Conservation (phyloP, 331 rosid species). For the Stylosanthes scabra region DNA sequence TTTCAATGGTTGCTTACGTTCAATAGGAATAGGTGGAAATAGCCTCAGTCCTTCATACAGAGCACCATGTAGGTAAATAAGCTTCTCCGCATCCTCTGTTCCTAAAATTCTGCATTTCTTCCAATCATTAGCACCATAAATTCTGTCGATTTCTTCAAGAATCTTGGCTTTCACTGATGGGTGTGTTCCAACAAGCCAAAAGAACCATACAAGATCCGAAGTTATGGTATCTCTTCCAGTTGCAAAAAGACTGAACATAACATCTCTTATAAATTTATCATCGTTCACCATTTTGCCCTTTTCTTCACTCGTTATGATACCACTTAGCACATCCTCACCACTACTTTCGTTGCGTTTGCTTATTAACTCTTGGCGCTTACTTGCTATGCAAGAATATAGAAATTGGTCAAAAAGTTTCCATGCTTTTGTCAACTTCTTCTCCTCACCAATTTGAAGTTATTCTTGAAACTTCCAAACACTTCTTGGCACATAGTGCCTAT, state of each 20-base stretch:
- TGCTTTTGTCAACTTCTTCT: conserved; percentile 39
- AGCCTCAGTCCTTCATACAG: conserved; percentile 53
- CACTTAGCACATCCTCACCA: conserved; percentile 36
- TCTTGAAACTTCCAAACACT: too few species aligned
- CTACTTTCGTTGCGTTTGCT: background rate
- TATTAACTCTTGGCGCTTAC: conserved; percentile 31
- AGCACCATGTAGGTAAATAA: conserved; percentile 55
- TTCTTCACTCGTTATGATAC: too few species aligned
- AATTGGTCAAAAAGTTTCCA: conserved; percentile 44
- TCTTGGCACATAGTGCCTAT: too few species aligned
- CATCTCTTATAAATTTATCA: too few species aligned
- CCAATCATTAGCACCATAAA: background rate
- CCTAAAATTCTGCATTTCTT: background rate
- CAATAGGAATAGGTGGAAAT: conserved; percentile 52
- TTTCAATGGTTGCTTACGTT: conserved; percentile 27
- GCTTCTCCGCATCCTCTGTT: conserved; percentile 7
- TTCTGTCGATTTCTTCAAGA: too few species aligned
- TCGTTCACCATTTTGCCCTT: too few species aligned
- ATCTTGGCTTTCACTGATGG: too few species aligned
- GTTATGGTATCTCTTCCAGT: too few species aligned
- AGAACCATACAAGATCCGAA: too few species aligned
- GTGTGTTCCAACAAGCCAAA: too few species aligned
- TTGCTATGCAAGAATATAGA: conserved; percentile 34
- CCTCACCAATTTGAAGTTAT: too few species aligned
- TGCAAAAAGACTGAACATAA: too few species aligned